Evolutionary conservation across 192 early-diverging fungal genomes (phyloP).

Genomic region (Chytriomyces sp.): DNA sequence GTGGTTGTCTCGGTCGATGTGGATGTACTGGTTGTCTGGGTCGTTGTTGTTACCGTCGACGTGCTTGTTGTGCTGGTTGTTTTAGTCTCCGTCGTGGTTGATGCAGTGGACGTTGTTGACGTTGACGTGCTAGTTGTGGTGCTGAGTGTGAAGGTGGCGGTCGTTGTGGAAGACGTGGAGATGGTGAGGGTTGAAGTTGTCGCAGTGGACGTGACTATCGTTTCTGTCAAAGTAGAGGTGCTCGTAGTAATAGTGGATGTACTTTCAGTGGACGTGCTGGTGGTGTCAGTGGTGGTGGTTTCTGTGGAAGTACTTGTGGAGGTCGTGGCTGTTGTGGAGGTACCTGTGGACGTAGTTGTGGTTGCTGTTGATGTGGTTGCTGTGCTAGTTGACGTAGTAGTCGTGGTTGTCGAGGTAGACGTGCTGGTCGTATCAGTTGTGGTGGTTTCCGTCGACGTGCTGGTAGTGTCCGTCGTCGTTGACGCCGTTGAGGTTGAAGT

Average conservation of each 20-base stretch:
- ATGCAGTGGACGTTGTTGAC: neutral
- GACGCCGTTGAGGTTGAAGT: neutral
- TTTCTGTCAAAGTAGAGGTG: neutral
- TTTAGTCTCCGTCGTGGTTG: neutral
- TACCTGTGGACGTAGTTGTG: neutral
- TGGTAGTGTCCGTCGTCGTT: constrained; percentile 6
- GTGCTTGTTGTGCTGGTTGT: neutral
- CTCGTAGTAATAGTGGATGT: neutral
- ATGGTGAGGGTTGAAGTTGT: neutral
- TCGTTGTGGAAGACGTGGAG: neutral
- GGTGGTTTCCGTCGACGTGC: constrained; percentile 11
- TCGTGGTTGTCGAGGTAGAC: constrained; percentile 4
- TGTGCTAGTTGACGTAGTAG: constrained; percentile 30
- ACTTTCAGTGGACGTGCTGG: neutral
- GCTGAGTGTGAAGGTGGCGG: neutral
- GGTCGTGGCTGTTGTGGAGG: neutral
- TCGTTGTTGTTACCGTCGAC: neutral
- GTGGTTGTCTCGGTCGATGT: neutral
- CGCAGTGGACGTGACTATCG: neutral
- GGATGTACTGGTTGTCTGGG: neutral
- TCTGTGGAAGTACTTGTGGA: neutral
- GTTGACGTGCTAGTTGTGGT: neutral
- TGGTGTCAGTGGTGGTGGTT: neutral
- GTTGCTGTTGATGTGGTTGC: neutral
- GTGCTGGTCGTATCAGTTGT: constrained; percentile 30